phyloP scores from a whole-genome alignment of 257 asterid genomes.

The Handroanthus guayacan region DNA sequence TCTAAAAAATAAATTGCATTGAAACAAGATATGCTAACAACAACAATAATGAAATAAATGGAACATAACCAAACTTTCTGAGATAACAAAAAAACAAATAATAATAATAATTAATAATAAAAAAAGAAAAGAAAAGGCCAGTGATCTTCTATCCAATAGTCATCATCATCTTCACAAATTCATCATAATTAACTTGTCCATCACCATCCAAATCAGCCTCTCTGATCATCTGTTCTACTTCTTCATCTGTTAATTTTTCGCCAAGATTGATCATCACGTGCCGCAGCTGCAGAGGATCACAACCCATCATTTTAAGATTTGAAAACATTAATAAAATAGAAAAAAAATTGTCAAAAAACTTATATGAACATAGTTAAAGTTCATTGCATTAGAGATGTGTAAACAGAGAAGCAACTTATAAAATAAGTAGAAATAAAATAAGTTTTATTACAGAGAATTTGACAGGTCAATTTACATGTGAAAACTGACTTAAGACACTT shows the following conservation, averaged over 20 bases:
- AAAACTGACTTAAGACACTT: background rate
- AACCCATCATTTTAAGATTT: background rate
- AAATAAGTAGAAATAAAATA: constrained; percentile 12
- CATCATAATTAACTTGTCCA: constrained; percentile 61
- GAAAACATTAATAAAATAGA: background rate
- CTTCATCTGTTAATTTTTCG: constrained; percentile 59
- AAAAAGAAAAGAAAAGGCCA: too few relatives aligned
- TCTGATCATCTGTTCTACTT: constrained; percentile 59
- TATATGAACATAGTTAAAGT: constrained; percentile 22
- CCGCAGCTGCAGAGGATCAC: constrained; percentile 47
- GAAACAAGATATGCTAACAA: constrained; percentile 11
- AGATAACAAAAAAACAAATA: background rate
- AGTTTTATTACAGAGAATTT: constrained; percentile 7
- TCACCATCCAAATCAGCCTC: constrained; percentile 71
- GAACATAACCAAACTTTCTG: too few relatives aligned
- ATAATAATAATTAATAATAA: background rate
- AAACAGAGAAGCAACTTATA: background rate
- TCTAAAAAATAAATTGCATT: background rate
- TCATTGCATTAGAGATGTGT: constrained; percentile 33
- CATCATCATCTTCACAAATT: constrained; percentile 64
- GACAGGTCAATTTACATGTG: constrained; percentile 34
- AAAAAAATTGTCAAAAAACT: too few relatives aligned
- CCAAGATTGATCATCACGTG: constrained; percentile 65
- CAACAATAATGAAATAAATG: constrained; percentile 27
- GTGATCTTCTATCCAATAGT: constrained; percentile 40